Evolutionary conservation across 768 basidiomycete species (phyloP).

Genomic region (Cubamyces lactineus): DNA sequence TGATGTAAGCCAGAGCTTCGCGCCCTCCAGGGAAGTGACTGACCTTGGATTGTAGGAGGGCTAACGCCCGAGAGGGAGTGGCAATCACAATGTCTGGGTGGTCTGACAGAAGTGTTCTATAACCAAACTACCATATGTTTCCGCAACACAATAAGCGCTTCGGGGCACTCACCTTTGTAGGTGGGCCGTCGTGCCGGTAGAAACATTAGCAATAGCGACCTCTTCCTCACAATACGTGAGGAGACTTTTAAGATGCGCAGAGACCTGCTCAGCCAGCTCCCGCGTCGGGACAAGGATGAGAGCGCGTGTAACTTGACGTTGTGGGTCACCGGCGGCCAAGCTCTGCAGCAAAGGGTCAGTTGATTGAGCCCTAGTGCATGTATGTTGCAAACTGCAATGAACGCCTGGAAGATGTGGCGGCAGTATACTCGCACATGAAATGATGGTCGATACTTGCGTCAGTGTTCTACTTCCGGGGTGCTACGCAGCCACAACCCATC

Average conservation of each 20-base stretch:
- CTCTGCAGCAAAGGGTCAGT: slow-evolving; percentile 4
- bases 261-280: slow-evolving; percentile 92
- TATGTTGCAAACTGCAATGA: background rate
- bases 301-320: slow-evolving; percentile 62
- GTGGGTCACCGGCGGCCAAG: slow-evolving; percentile 16
- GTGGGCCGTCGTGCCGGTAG: slow-evolving; percentile 69
- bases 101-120: slow-evolving; percentile 61
- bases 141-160: background rate
- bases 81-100: slow-evolving; percentile 79
- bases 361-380: background rate
- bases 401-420: background rate
- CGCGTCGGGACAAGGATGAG: slow-evolving; percentile 87
- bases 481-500: no score
- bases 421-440: background rate
- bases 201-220: slow-evolving; percentile 73
- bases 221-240: slow-evolving; percentile 80
- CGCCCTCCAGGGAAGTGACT: slow-evolving; percentile 17
- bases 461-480: no score
- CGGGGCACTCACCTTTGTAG: slow-evolving; percentile 62
- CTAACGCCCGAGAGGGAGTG: slow-evolving; percentile 73
- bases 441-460: no score
- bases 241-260: slow-evolving; percentile 64
- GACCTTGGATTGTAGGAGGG: slow-evolving; percentile 73
- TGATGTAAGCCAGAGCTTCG: background rate
- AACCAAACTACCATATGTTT: background rate